A percentile compares a stretch with the other conserved stretches of the same genome.
phyloP scores from a whole-genome alignment of 2,329 filamentous ascomycete genomes.

The Colletotrichum orbiculare region DNA sequence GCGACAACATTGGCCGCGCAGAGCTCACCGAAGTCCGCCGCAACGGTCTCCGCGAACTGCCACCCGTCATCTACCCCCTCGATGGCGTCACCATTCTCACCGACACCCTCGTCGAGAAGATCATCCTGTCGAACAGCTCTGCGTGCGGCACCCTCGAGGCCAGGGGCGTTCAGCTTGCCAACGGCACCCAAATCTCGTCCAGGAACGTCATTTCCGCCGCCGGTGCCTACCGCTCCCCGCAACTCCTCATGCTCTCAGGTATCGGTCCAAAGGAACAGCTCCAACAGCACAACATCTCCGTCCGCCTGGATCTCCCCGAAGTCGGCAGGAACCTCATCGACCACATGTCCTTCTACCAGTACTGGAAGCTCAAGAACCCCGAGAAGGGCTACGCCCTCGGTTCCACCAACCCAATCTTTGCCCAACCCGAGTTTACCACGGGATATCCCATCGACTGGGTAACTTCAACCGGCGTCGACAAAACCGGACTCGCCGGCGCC shows the following conservation, averaged over 20 bases:
- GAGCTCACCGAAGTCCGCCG: slow-evolving; percentile 43
- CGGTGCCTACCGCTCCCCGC: slow-evolving; percentile 62
- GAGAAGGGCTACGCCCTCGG: slow-evolving; percentile 47
- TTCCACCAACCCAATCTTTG: slow-evolving; percentile 48
- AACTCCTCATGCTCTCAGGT: slow-evolving; percentile 64
- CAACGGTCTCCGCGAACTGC: slow-evolving; percentile 40
- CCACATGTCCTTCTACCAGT: slow-evolving; percentile 55
- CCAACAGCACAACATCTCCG: slow-evolving; percentile 54
- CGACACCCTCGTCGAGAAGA: slow-evolving; percentile 40
- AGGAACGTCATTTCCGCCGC: slow-evolving; percentile 54
- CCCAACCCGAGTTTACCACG: slow-evolving; percentile 47
- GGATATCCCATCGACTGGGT: slow-evolving; percentile 52
- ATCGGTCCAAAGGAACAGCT: slow-evolving; percentile 58
- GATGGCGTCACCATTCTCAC: slow-evolving; percentile 41
- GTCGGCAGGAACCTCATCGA: slow-evolving; percentile 64
- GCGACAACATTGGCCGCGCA: slow-evolving; percentile 46
- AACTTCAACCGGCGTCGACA: slow-evolving; percentile 43
- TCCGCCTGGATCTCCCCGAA: slow-evolving; percentile 55
- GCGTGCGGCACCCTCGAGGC: slow-evolving; percentile 32
- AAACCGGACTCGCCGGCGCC: slow-evolving; percentile 44
- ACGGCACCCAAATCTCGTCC: slow-evolving; percentile 40
- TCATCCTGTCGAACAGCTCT: slow-evolving; percentile 28
- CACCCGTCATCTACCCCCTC: slow-evolving; percentile 41
- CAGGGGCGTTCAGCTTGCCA: slow-evolving; percentile 42
- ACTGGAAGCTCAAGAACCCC: slow-evolving; percentile 46